Base-by-base conservation (phyloP, 306 rosid genomes). In the Phaseolus lunatus region DNA sequence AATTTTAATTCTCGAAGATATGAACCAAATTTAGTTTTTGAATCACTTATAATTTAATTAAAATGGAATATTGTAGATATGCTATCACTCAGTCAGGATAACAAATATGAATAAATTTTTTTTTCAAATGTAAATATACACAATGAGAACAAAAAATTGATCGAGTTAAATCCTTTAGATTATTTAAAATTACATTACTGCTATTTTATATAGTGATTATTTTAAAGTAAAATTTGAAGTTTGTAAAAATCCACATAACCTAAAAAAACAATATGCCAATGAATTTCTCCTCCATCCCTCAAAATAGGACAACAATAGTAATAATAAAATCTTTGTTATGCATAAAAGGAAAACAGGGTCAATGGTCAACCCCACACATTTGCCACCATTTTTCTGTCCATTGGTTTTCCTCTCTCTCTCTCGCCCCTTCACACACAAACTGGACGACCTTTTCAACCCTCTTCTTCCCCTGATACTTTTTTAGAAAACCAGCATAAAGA, bases 401-500 rank as follows among this genome's bases (percentile, higher is more conserved):
- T 83, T 73, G 87, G 19, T 81, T 50, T 22, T 44, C 71, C 43
- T 63, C 27, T 76, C 49, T 71, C 45, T 80, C 49, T 58, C 56
- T 7, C 29, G 14, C 41, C 44, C 48, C 48, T 43, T 43, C 47
- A 43, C 48, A 43, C 48, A 43, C 16, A 2, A 43, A 11, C 48
- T 2, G 14, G 0, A 82, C 41, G 91, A 90, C 92, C 85, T 41
- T 73, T 88, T 88, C 87, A 83, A 88, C 52, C 14, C 70, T 52
- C 69, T 80, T 37, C 70, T 53, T 27, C 31, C 31, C 75, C 35
- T 59, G 12, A 70, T 0, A 18, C 11, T 50, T 50, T 49, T 70
- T 49, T 50, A 19, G 37, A 71, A 79, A 3, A 70, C 20, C 1
- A 48, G 14, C 16, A 19, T 26, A 5, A n/a, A 56, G 33, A n/a